phyloP scores from a whole-genome alignment of 78 protist genomes.

The Goniomonas avonlea region DNA sequence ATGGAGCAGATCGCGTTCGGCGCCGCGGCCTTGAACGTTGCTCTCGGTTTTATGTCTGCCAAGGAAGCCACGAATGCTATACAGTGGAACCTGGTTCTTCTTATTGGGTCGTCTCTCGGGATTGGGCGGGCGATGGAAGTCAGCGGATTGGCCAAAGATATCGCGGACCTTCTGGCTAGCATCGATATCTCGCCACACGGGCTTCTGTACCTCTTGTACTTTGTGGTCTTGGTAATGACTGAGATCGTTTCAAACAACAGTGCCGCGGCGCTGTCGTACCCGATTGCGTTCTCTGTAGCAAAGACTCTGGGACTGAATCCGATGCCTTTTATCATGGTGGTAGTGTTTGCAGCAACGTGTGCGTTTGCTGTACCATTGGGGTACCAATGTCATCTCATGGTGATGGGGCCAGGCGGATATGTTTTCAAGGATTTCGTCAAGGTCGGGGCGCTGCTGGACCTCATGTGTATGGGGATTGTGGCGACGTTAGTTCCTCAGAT shows the following conservation, averaged over 20 bases:
- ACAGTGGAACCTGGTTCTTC: background rate
- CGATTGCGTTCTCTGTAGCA: conserved; percentile 15
- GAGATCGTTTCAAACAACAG: conserved; percentile 27
- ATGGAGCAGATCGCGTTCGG: background rate
- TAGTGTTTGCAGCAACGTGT: conserved; percentile 20
- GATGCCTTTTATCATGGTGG: background rate
- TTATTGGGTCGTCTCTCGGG: background rate
- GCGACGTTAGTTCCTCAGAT: too few relatives aligned
- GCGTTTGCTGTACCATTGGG: conserved; percentile 35
- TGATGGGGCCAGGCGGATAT: conserved; percentile 38
- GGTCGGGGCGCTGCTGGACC: conserved; percentile 20
- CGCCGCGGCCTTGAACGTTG: background rate
- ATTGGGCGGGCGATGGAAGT: background rate
- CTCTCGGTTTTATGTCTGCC: background rate
- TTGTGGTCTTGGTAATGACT: background rate
- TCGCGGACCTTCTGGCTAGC: background rate
- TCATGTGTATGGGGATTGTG: too few relatives aligned
- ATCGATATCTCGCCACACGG: background rate
- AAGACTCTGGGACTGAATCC: background rate
- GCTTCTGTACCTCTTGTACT: background rate
- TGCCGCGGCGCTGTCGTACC: conserved; percentile 27
- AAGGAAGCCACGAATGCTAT: background rate
- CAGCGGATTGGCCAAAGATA: background rate
- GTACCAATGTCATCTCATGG: conserved; percentile 37
- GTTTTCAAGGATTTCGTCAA: conserved; percentile 6